A percentile compares a stretch with the other conserved stretches of the same genome.
Evolutionary conservation across 176 grass and related monocot species (phyloP).

Genomic region (Miscanthus lutarioriparius): DNA sequence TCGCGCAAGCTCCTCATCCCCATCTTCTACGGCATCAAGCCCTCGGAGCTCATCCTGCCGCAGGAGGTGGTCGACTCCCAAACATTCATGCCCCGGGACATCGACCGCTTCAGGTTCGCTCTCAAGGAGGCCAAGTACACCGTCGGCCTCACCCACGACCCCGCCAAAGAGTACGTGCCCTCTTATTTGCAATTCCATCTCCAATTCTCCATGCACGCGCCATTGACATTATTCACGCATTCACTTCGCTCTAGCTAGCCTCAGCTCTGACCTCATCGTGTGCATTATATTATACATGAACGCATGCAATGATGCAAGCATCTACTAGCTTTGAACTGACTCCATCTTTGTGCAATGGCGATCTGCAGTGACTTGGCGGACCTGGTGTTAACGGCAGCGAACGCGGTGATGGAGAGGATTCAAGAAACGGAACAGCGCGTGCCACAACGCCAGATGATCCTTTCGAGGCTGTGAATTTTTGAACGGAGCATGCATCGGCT

Average conservation of each 20-base stretch:
- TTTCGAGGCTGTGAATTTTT: slow-evolving; percentile 41
- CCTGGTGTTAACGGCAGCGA: slow-evolving; percentile 23
- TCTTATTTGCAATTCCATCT: background rate
- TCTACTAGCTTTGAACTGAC: background rate
- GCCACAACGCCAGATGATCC: slow-evolving; percentile 27
- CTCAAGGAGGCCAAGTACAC: slow-evolving; percentile 63
- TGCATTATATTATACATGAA: background rate
- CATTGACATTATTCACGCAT: background rate
- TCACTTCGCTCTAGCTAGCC: background rate
- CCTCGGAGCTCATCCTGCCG: slow-evolving; percentile 53
- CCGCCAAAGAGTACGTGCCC: slow-evolving; percentile 55
- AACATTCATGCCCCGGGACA: background rate
- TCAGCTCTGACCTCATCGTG: background rate
- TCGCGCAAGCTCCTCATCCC: slow-evolving; percentile 68
- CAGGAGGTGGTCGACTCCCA: slow-evolving; percentile 19
- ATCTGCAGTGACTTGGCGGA: slow-evolving; percentile 45
- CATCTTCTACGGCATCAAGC: slow-evolving; percentile 80
- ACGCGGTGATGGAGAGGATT: slow-evolving; percentile 26
- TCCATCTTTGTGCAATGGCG: slow-evolving; percentile 22
- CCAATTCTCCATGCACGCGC: background rate
- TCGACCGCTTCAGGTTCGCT: slow-evolving; percentile 53
- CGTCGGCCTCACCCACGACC: slow-evolving; percentile 73
- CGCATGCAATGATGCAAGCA: background rate
- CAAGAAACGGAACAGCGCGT: background rate
- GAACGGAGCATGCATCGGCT: background rate